These are phyloP conservation scores for Euphorbia tirucalli DNA, from an alignment of 345 rosid species.

Conservation along the genomic window DNA sequence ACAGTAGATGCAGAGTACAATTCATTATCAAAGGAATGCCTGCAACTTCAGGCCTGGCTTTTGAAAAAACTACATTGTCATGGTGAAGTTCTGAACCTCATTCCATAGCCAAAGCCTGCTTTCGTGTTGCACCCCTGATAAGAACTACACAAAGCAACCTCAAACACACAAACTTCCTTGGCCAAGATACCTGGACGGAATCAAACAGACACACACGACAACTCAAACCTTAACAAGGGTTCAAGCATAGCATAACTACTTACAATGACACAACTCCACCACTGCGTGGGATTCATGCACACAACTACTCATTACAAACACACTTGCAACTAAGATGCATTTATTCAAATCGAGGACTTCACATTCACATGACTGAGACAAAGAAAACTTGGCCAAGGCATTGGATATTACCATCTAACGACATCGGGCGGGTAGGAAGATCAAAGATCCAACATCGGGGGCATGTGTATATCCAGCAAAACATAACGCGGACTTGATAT, in stretches of 20 bases:
- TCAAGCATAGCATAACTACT: too few relatives aligned
- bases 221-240: not conserved
- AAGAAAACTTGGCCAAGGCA: constrained; percentile 16
- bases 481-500: constrained; percentile 15
- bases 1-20: constrained; percentile 25
- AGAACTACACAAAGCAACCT: constrained; percentile 31
- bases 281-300: constrained; percentile 10
- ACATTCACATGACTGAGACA: constrained; percentile 17
- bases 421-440: not conserved
- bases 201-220: constrained; percentile 6
- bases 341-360: constrained; percentile 26
- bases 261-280: not conserved
- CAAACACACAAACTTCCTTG: not conserved
- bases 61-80: constrained; percentile 15
- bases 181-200: not conserved
- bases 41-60: constrained; percentile 12
- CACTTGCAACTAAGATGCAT: constrained; percentile 18
- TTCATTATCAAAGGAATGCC: constrained; percentile 28
- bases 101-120: constrained; percentile 26
- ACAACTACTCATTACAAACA: constrained; percentile 4
- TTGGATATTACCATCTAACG: too few relatives aligned
- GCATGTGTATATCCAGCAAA: constrained; percentile 28
- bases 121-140: constrained; percentile 21
- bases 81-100: constrained; percentile 19
- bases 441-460: constrained; percentile 27